Percentiles rank a stretch among this genome's conserved stretches.
Evolutionary conservation across 129 eudicot species (phyloP).

Genomic region (Chrysanthemum lavandulifolium): DNA sequence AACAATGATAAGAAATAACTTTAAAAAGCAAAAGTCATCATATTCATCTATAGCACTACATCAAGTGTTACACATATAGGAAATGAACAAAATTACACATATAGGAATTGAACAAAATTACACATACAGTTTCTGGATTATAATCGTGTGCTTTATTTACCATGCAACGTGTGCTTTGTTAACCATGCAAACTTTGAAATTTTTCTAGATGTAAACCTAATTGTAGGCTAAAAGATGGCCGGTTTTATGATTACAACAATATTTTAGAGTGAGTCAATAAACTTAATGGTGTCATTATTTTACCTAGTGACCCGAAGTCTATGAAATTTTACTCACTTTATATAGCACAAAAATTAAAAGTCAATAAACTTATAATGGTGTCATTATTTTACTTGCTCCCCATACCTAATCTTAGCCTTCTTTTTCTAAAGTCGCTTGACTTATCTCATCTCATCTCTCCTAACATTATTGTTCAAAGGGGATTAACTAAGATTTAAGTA

Average conservation of each 20-base stretch:
- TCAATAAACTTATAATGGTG: slow-evolving; percentile 15
- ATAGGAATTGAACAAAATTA: too few species aligned
- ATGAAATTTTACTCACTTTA: neutral
- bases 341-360: neutral
- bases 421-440: slow-evolving; percentile 21
- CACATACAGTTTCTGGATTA: too few species aligned
- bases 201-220: neutral
- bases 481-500: too few species aligned
- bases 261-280: neutral
- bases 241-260: neutral
- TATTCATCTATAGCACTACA: too few species aligned
- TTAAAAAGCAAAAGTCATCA: too few species aligned
- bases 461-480: too few species aligned
- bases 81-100: too few species aligned
- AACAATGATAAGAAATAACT: too few species aligned
- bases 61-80: too few species aligned
- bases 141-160: too few species aligned
- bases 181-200: too few species aligned
- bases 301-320: neutral
- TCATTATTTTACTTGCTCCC: slow-evolving; percentile 18
- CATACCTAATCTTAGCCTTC: slow-evolving; percentile 14
- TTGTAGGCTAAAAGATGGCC: slow-evolving; percentile 19
- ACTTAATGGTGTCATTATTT: slow-evolving; percentile 16
- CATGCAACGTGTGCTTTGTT: too few species aligned
- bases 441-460: neutral